Evolutionary conservation across 306 rosid genomes (phyloP), one percentile per base, ranked within the genome.

Genomic region (Gleditsia sinensis): DNA sequence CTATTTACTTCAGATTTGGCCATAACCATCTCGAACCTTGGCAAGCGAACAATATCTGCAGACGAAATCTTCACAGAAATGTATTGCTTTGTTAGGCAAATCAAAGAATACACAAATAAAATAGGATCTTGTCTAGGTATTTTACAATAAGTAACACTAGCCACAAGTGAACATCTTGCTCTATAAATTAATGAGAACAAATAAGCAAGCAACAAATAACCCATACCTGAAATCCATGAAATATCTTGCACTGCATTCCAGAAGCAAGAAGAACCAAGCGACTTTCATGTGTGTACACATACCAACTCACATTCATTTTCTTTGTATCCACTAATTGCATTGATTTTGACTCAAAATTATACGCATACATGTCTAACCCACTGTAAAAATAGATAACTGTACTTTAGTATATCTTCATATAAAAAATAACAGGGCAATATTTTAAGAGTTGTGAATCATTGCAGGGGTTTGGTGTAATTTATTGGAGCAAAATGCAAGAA

Each of bases 191-290:
- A 65, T 30, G 17, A 61, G 74, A 62, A 39, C 45, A 57, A 49
- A 13, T 5, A 74, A 57, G 69, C 61, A 59, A 64, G 46, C 36
- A 64, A 58, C 34, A 72, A 10, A 56, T 33, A 30, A 72, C 43
- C 51, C 76, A 59, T 74, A 92, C 99, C 97, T 94, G 97, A 90
- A 94, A 92, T 59, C 99, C 99, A 21, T 85, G 89, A 81, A 94
- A 92, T 86, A 83, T 88, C 84, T 88, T 94, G 92, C 97, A 88
- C 80, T 92, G 99, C 97, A 94, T 90, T 79, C 99, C 99, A 84
- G 96, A 86, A 78, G 99, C 97, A 67, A 94, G 96, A 84, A 92
- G 95, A 82, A 94, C 95, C 91, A 90, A 78, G 45, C 99, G 97
- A 85, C 99, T 94, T 87, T 94, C 99, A 77, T 94, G 99, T 9